These are phyloP conservation scores for Maudiozyma barnettii DNA, from an alignment of 805 yeast species.

Conservation along the genomic window DNA sequence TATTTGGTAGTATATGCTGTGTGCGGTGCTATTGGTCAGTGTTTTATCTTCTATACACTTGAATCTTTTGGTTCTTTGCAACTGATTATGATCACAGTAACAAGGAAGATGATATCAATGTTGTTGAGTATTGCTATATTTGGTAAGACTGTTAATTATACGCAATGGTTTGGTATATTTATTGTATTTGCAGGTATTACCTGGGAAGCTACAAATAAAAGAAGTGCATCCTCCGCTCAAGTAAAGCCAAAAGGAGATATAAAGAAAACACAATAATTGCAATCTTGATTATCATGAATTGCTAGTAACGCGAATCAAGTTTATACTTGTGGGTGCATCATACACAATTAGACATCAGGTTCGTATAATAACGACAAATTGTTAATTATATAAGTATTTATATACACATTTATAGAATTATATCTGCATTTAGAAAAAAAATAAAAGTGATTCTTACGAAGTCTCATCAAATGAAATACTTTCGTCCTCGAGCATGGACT, in stretches of 20 bases:
- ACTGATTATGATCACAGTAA: conserved; percentile 87
- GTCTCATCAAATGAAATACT: no score
- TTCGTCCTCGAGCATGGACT: conserved; percentile 3
- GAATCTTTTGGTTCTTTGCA: conserved; percentile 79
- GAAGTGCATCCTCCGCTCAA: neutral
- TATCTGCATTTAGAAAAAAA: no score
- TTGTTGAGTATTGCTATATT: conserved; percentile 75
- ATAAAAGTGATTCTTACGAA: no score
- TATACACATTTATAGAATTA: no score
- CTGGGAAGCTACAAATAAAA: conserved; percentile 57
- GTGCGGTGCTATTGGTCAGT: conserved; percentile 87
- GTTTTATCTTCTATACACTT: conserved; percentile 80
- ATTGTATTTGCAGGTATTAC: conserved; percentile 82
- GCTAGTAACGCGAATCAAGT: no score
- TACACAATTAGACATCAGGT: no score
- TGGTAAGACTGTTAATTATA: conserved; percentile 56
- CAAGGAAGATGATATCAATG: conserved; percentile 95
- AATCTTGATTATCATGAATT: no score
- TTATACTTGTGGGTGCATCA: no score
- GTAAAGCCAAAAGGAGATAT: neutral
- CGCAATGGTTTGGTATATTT: conserved; percentile 72
- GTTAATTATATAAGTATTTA: no score
- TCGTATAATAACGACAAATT: no score
- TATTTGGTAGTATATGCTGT: conserved; percentile 61
- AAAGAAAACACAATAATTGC: neutral